Base-by-base conservation (phyloP, 1,284 basidiomycete species). In the Neolentinus lepideus region DNA sequence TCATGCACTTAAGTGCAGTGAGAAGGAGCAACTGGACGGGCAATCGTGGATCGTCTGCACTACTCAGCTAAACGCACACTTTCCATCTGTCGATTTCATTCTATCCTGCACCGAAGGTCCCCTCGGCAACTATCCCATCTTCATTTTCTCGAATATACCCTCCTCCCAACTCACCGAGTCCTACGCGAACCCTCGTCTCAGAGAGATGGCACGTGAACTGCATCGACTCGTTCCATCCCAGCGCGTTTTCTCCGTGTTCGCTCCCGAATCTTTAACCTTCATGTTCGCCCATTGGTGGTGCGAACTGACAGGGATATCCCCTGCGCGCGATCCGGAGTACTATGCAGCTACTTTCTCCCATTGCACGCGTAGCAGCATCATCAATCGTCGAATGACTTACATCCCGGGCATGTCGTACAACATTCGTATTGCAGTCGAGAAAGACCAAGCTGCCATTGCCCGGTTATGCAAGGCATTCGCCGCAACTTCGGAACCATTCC, bases 161-260 rank as follows among this genome's bases (percentile, higher is more conserved):
- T 43, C 52, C 24, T 38, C 51, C 19, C 51, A 57, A 4, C 64
- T 73, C 22, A 54, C 54, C 14, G 11, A 48, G 14, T 55, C 66
- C 0, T 69, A 68, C 56, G 61, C 80, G 8, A 25, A 51, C 10
- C 62, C 62, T 9, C 62, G 68, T 8, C 52, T 74, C 2, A 54
- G 57, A 14, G 46, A 54, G 10, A 60, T 74, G 14, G 64, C 65
- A 19, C 45, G 56, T 26, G 57, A 56, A 2, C 63, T 74, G 8
- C 56, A 54, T 3, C 14, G n/a, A 12, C 11, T 52, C 22, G 63
- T 67, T 14, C 59, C 65, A 14, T 53, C 57, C 2, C 54, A 70
- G 12, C 75, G 87, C 11, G 75, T 87, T 0, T 90, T 84, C 66
- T 87, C 87, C 1, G 73, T 88, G 8, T 90, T 88, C 61, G 79